These are phyloP conservation scores for Gossypium davidsonii DNA, from an alignment of 441 rosid species.

Conservation along the genomic window DNA sequence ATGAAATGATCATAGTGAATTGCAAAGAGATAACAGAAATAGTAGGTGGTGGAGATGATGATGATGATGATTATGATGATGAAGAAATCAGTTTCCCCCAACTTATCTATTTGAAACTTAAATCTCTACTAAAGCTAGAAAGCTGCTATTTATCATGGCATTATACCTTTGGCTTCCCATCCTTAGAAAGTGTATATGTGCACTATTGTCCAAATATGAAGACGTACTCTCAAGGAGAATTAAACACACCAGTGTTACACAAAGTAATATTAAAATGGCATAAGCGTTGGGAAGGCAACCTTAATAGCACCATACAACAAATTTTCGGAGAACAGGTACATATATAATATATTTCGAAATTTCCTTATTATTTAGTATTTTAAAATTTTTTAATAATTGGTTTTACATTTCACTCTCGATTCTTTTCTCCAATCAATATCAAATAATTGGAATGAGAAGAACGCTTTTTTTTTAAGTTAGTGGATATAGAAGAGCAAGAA, in stretches of 20 bases:
- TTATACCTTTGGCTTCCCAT: constrained; percentile 1
- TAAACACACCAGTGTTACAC: constrained; percentile 6
- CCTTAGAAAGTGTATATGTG: not conserved
- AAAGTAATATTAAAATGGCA: not conserved
- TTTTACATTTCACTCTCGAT: not conserved
- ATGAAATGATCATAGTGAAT: not conserved
- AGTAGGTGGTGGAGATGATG: not conserved
- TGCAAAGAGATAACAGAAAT: not conserved
- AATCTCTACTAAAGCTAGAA: not conserved
- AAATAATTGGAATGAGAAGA: not conserved
- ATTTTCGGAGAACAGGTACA: not conserved
- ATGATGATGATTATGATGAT: not conserved
- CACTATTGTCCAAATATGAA: not conserved
- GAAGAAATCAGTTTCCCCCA: not conserved
- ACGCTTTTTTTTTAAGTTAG: not conserved
- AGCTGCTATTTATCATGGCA: not conserved
- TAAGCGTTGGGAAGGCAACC: not conserved
- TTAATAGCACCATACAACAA: not conserved
- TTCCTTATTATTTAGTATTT: not conserved
- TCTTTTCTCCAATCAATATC: not conserved
- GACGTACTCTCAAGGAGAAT: not conserved
- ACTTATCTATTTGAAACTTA: not conserved
- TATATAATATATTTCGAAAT: not conserved
- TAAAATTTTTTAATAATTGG: not conserved
- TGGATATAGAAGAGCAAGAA: too few relatives aligned